These are phyloP conservation scores for Hagleromyces aurorensis DNA, from an alignment of 805 yeast species.

Conservation along the genomic window DNA sequence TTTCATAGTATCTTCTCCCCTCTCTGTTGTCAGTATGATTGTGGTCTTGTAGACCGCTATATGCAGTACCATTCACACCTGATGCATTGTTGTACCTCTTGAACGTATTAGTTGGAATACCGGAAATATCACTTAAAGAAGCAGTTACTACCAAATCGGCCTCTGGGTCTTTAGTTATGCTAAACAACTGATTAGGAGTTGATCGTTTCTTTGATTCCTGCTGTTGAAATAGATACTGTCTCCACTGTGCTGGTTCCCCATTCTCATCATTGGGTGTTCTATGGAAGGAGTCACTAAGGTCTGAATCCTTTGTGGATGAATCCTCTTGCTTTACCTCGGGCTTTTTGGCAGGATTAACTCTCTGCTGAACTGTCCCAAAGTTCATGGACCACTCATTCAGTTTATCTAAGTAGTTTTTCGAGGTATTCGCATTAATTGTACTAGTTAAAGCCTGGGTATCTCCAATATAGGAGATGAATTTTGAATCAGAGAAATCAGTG, in stretches of 20 bases:
- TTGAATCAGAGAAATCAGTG: slow-evolving; percentile 16
- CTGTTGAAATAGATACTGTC: slow-evolving; percentile 14
- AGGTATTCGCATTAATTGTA: too few species aligned
- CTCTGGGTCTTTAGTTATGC: slow-evolving; percentile 7
- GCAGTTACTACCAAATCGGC: slow-evolving; percentile 22
- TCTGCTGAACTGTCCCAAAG: slow-evolving; percentile 21
- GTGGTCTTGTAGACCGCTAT: slow-evolving; percentile 1
- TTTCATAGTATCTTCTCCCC: too few species aligned
- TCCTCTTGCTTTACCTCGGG: too few species aligned
- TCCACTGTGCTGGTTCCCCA: slow-evolving; percentile 22
- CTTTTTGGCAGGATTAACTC: background rate
- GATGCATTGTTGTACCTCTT: slow-evolving; percentile 13
- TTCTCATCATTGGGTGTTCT: slow-evolving; percentile 7
- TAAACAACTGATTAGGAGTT: background rate
- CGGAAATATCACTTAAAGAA: slow-evolving; percentile 22
- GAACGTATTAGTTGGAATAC: slow-evolving; percentile 25
- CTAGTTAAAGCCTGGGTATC: too few species aligned
- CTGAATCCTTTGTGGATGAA: too few species aligned
- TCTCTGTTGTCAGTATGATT: background rate
- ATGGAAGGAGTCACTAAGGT: too few species aligned
- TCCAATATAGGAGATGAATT: slow-evolving; percentile 9
- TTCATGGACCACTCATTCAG: slow-evolving; percentile 23
- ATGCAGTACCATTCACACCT: too few species aligned
- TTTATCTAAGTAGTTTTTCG: slow-evolving; percentile 11
- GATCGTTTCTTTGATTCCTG: slow-evolving; percentile 1